Conservation (phyloP, 495 filamentous ascomycete species). For the Tuber umbilicatum region DNA sequence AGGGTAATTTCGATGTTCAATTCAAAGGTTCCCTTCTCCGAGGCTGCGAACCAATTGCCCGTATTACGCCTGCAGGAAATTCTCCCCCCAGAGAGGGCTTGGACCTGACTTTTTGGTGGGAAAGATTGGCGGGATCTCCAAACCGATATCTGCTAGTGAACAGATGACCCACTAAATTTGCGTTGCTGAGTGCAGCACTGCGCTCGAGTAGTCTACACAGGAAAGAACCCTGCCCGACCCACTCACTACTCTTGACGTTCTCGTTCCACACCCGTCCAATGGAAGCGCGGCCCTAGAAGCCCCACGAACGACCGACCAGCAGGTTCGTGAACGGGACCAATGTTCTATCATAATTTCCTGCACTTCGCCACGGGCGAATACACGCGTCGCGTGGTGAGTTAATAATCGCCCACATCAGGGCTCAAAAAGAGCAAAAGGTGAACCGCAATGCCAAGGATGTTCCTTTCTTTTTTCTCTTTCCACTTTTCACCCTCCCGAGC, state of each 20-base stretch:
- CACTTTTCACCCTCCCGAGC: background rate
- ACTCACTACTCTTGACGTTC: background rate
- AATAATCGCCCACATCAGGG: background rate
- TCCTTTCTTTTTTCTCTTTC: background rate
- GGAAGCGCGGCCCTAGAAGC: background rate
- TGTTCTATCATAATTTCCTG: background rate
- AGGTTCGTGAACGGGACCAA: background rate
- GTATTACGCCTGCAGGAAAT: background rate
- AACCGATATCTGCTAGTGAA: background rate
- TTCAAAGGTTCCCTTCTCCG: background rate
- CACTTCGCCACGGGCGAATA: slow-evolving; percentile 1
- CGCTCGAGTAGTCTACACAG: background rate
- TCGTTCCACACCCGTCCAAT: background rate
- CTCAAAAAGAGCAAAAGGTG: background rate
- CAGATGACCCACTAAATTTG: background rate
- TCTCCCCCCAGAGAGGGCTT: background rate
- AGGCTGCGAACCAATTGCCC: background rate
- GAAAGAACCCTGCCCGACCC: background rate
- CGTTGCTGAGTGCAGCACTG: background rate
- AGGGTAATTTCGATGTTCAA: slow-evolving; percentile 1
- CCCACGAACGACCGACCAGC: background rate
- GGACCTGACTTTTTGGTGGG: background rate
- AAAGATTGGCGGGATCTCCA: background rate
- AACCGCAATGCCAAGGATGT: background rate
- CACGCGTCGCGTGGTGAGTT: background rate